A percentile compares a stretch with the other conserved stretches of the same genome.
These are phyloP conservation scores for Aspergillus ochraceoroseus DNA, from an alignment of 2,329 filamentous ascomycete species.

Conservation along the genomic window DNA sequence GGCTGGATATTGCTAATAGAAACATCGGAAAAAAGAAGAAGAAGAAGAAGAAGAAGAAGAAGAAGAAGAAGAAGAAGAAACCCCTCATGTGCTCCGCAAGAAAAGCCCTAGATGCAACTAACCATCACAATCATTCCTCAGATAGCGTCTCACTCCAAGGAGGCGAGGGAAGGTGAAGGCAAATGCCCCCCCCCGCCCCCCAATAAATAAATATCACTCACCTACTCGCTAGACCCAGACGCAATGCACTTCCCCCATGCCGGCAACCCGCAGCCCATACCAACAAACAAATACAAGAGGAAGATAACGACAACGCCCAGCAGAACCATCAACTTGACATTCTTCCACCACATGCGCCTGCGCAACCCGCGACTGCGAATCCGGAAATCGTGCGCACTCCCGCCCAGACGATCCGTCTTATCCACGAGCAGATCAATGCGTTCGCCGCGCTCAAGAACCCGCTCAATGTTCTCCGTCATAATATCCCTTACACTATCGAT, in stretches of 20 bases:
- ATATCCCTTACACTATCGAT: constrained; percentile 90
- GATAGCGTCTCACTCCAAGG: too few species aligned
- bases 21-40: not conserved
- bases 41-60: not conserved
- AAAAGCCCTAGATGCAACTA: not conserved
- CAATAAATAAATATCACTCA: too few species aligned
- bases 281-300: constrained; percentile 65
- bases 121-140: too few species aligned
- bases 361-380: constrained; percentile 80
- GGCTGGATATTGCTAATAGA: constrained; percentile 4
- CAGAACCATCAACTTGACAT: constrained; percentile 87
- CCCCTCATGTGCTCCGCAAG: constrained; percentile 2
- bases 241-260: constrained; percentile 47
- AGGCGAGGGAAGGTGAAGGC: too few species aligned
- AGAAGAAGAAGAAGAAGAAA: constrained; percentile 1
- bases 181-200: too few species aligned
- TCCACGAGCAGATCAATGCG: constrained; percentile 89
- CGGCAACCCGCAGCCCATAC: constrained; percentile 67
- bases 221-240: constrained; percentile 21
- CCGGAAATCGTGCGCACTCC: constrained; percentile 83
- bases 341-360: constrained; percentile 99
- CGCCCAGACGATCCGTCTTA: constrained; percentile 89
- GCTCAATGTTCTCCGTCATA: constrained; percentile 94
- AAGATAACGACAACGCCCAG: constrained; percentile 65
- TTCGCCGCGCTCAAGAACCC: constrained; percentile 82